A percentile compares a stretch with the other conserved stretches of the same genome.
Evolutionary conservation across 2,329 filamentous ascomycete species (phyloP).

Genomic region (Uncinocarpus reesii): DNA sequence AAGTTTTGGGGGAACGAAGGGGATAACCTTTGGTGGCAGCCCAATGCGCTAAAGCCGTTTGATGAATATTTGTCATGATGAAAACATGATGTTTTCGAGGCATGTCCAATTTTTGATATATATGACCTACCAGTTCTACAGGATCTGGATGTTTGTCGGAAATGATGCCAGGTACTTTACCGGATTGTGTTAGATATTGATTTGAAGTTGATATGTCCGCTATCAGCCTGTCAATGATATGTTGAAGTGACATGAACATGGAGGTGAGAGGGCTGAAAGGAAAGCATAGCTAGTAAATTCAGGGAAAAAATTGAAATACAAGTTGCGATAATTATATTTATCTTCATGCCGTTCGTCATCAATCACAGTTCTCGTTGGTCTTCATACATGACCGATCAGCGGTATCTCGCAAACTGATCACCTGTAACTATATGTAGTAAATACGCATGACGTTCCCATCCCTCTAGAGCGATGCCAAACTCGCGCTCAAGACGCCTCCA

Average conservation of each 20-base stretch:
- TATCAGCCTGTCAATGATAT: neutral
- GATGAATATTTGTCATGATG: neutral
- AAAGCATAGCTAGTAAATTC: neutral
- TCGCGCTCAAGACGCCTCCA: conserved; percentile 46
- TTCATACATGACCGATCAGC: no score
- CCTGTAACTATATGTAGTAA: no score
- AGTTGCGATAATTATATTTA: neutral
- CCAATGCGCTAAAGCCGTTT: conserved; percentile 10
- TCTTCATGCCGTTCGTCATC: no score
- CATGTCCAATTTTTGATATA: neutral
- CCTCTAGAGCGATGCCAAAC: conserved; percentile 40
- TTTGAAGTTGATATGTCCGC: neutral
- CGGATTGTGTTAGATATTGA: neutral
- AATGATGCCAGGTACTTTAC: neutral
- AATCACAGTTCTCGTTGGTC: neutral
- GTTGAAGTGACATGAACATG: neutral
- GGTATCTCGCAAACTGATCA: no score
- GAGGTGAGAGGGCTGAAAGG: neutral
- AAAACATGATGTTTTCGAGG: neutral
- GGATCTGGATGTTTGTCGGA: neutral
- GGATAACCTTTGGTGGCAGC: conserved; percentile 15
- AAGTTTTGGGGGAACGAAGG: conserved; percentile 25
- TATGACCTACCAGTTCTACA: neutral
- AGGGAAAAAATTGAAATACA: neutral
- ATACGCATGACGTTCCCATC: no score